Conservation (phyloP, 2,329 filamentous ascomycete species). For the Diaporthe velutina region DNA sequence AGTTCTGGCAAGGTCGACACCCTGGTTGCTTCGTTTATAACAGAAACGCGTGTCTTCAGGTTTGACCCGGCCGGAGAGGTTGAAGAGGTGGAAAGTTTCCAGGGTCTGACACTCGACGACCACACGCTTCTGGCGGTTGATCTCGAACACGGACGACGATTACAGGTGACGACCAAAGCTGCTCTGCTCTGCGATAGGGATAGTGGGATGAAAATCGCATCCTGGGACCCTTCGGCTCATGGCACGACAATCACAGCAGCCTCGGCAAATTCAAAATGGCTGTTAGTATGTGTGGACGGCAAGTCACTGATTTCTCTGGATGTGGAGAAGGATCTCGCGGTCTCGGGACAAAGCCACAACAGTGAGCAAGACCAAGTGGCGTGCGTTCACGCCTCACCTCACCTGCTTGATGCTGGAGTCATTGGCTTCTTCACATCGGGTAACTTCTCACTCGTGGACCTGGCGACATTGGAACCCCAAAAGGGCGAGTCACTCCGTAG, state of each 20-base stretch:
- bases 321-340: slow-evolving; percentile 68
- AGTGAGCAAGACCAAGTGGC: slow-evolving; percentile 82
- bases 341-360: slow-evolving; percentile 71
- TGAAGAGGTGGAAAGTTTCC: slow-evolving; percentile 85
- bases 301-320: slow-evolving; percentile 78
- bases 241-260: slow-evolving; percentile 79
- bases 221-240: slow-evolving; percentile 65
- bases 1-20: slow-evolving; percentile 71
- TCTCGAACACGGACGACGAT: slow-evolving; percentile 70
- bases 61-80: slow-evolving; percentile 83
- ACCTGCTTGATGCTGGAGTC: slow-evolving; percentile 76
- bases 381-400: slow-evolving; percentile 81
- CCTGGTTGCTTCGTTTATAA: slow-evolving; percentile 83
- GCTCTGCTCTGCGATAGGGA: slow-evolving; percentile 74
- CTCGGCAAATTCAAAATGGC: slow-evolving; percentile 77
- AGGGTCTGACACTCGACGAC: slow-evolving; percentile 76
- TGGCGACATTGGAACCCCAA: slow-evolving; percentile 75
- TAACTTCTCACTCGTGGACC: slow-evolving; percentile 78
- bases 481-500: slow-evolving; percentile 73
- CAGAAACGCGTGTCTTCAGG: slow-evolving; percentile 85
- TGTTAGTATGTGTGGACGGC: slow-evolving; percentile 83
- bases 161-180: slow-evolving; percentile 81
- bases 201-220: slow-evolving; percentile 64
- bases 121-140: slow-evolving; percentile 81
- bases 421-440: slow-evolving; percentile 92